phyloP scores from a whole-genome alignment of 768 basidiomycete genomes.

The Melanogaster broomeanus region DNA sequence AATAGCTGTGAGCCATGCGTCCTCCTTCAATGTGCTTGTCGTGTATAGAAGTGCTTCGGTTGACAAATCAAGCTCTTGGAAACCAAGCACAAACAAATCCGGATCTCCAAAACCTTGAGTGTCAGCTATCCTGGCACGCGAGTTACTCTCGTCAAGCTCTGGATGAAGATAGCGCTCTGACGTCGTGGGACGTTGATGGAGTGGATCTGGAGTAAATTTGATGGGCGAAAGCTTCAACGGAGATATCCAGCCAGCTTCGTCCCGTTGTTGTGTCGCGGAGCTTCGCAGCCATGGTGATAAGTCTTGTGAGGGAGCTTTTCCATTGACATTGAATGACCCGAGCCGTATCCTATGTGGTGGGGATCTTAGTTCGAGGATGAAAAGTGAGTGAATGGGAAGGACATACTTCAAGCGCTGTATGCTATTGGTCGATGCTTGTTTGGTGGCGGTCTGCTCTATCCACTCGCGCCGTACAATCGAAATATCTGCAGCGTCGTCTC shows the following conservation, averaged over 20 bases:
- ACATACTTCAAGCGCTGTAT: constrained; percentile 26
- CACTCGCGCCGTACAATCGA: constrained; percentile 63
- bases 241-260: constrained; percentile 30
- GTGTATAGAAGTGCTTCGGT: constrained; percentile 78
- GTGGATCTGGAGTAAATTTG: constrained; percentile 20
- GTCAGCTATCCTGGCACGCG: constrained; percentile 7
- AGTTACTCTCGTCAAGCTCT: constrained; percentile 9
- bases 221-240: constrained; percentile 41
- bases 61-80: constrained; percentile 81
- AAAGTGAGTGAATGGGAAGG: background rate
- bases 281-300: constrained; percentile 64
- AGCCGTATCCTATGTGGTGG: constrained; percentile 52
- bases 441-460: constrained; percentile 49
- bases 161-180: background rate
- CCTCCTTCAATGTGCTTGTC: constrained; percentile 60
- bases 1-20: constrained; percentile 67
- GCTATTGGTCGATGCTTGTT: constrained; percentile 25
- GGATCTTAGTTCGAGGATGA: background rate
- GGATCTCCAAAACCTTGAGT: constrained; percentile 42
- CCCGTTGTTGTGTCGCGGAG: background rate
- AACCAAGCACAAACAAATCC: constrained; percentile 73
- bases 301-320: constrained; percentile 71
- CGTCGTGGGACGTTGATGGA: constrained; percentile 17
- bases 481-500: constrained; percentile 62
- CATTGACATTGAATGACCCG: constrained; percentile 88